These are phyloP conservation scores for Asterophora parasitica DNA, from an alignment of 768 basidiomycete species.

Conservation along the genomic window DNA sequence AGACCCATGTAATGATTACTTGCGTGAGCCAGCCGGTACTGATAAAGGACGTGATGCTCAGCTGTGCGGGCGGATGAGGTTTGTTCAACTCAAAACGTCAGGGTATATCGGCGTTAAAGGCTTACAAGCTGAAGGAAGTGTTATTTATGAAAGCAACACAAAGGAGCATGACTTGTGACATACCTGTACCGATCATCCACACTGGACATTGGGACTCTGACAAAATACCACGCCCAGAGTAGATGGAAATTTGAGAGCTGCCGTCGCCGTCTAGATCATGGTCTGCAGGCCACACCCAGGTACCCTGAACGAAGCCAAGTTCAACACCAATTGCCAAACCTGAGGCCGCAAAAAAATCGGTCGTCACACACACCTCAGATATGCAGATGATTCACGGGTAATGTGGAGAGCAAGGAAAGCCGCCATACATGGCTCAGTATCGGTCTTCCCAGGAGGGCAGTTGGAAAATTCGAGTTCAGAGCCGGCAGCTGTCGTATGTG, in stretches of 20 bases:
- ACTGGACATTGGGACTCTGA: constrained; percentile 74
- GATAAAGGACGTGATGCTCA: constrained; percentile 67
- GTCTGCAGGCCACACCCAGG: constrained; percentile 83
- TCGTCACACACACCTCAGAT: constrained; percentile 49
- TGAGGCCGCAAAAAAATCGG: background rate
- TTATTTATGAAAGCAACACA: background rate
- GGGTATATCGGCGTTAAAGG: background rate
- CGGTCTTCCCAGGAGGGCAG: constrained; percentile 43
- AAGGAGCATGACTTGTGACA: no score
- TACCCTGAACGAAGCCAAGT: constrained; percentile 42
- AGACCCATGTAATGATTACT: constrained; percentile 66
- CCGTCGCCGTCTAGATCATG: constrained; percentile 64
- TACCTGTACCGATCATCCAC: constrained; percentile 75
- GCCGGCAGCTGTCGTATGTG: constrained; percentile 38
- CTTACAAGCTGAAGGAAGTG: constrained; percentile 8
- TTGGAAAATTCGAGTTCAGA: constrained; percentile 42
- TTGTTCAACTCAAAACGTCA: background rate
- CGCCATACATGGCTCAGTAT: constrained; percentile 46
- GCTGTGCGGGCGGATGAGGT: constrained; percentile 28
- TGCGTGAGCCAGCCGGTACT: constrained; percentile 61
- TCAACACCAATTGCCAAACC: background rate
- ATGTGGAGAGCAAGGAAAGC: constrained; percentile 68
- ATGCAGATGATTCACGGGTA: constrained; percentile 48
- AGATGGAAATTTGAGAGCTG: constrained; percentile 47
- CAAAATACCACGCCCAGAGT: constrained; percentile 66